These are phyloP conservation scores for Umbelopsis sp. DNA, from an alignment of 371 early-diverging fungal species.

Conservation along the genomic window DNA sequence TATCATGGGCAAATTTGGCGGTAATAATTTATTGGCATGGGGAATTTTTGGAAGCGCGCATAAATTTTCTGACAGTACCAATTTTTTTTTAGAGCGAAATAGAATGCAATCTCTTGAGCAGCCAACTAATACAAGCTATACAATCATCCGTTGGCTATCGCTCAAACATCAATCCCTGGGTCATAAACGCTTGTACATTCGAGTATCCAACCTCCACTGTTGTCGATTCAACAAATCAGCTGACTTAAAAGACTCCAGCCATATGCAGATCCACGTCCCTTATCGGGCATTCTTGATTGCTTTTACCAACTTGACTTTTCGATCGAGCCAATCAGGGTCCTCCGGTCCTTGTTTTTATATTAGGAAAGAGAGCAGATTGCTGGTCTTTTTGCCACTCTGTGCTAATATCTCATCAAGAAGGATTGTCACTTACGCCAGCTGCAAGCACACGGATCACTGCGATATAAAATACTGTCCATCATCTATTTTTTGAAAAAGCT, in stretches of 20 bases:
- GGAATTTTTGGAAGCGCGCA: not conserved
- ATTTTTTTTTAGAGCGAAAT: not conserved
- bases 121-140: not conserved
- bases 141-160: not conserved
- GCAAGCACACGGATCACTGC: too few relatives aligned
- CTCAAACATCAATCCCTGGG: not conserved
- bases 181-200: not conserved
- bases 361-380: not conserved
- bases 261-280: slow-evolving; percentile 3
- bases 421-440: too few relatives aligned
- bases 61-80: not conserved
- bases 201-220: not conserved
- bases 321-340: slow-evolving; percentile 15
- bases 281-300: slow-evolving; percentile 7
- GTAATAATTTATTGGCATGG: slow-evolving; percentile 17
- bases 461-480: too few relatives aligned
- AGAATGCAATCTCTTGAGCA: not conserved
- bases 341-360: not conserved
- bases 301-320: slow-evolving; percentile 1
- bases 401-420: not conserved
- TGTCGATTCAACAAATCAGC: not conserved
- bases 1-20: slow-evolving; percentile 32
- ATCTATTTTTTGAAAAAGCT: too few relatives aligned
- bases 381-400: slow-evolving; percentile 1
- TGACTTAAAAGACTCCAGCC: not conserved